Evolutionary conservation across 176 grass and related monocot species (phyloP).

Genomic region (Oryza rufipogon): DNA sequence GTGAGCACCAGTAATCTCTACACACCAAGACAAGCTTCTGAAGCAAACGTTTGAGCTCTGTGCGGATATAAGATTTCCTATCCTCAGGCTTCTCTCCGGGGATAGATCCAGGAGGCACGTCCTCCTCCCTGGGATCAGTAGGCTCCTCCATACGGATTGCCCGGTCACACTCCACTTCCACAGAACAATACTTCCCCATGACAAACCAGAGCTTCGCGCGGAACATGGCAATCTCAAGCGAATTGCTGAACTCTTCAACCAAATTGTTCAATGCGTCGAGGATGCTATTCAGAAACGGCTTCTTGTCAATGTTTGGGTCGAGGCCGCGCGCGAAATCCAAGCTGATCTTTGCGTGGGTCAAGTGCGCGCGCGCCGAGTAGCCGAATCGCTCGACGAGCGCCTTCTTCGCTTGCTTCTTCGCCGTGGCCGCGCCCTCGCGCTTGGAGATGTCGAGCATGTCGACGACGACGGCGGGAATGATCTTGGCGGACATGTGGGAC

Average conservation of each 20-base stretch:
- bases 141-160: not conserved
- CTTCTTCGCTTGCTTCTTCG: not conserved
- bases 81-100: not conserved
- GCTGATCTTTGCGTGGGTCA: not conserved
- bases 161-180: not conserved
- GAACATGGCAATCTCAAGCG: not conserved
- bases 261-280: not conserved
- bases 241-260: not conserved
- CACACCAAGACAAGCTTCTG: not conserved
- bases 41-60: not conserved
- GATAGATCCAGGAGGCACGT: slow-evolving; percentile 1
- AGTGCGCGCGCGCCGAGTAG: not conserved
- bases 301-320: not conserved
- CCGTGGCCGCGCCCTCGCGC: not conserved
- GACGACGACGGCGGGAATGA: not conserved
- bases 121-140: not conserved
- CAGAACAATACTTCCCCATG: not conserved
- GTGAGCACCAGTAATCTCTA: not conserved
- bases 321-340: not conserved
- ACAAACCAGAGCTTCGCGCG: not conserved
- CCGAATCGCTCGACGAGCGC: not conserved
- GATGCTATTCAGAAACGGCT: not conserved
- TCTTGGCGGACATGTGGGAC: too few species aligned
- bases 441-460: not conserved
- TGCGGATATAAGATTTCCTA: not conserved